Conservation (phyloP, 2,329 filamentous ascomycete genomes). For the Trichoderma sp. region DNA sequence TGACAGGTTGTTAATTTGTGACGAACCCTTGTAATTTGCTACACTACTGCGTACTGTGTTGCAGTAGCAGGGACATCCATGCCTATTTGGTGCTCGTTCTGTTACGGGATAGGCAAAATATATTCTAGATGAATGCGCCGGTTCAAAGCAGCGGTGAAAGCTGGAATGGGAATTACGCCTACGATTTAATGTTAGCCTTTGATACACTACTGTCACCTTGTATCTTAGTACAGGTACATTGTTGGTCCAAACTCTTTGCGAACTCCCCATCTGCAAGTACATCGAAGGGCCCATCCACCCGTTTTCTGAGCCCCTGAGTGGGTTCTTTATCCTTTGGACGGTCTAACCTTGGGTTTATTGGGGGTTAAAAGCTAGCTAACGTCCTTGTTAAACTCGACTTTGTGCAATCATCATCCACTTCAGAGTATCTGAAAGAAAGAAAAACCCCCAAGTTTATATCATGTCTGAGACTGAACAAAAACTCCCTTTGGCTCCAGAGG, state of each 20-base stretch:
- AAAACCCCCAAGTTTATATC: neutral
- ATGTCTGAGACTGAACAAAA: neutral
- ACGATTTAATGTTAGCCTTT: neutral
- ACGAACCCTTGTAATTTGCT: neutral
- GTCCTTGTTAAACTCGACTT: neutral
- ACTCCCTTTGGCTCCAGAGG: neutral
- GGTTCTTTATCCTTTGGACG: neutral
- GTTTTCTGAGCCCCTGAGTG: neutral
- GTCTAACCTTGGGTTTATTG: neutral
- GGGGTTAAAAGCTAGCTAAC: neutral
- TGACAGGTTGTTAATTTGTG: neutral
- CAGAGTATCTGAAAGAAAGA: neutral
- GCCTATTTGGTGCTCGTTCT: neutral
- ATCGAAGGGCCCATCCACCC: neutral
- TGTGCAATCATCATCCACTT: neutral
- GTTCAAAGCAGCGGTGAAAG: constrained; percentile 4
- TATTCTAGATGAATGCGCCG: neutral
- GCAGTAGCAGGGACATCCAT: neutral
- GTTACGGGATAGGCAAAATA: neutral
- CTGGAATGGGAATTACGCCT: neutral
- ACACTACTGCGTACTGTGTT: neutral
- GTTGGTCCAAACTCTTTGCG: neutral
- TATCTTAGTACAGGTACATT: neutral
- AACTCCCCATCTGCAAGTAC: neutral
- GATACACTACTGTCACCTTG: neutral